Evolutionary conservation across 2,329 filamentous ascomycete genomes (phyloP), one percentile per base, ranked within the genome.

Genomic region (Lecanicillium sp.): DNA sequence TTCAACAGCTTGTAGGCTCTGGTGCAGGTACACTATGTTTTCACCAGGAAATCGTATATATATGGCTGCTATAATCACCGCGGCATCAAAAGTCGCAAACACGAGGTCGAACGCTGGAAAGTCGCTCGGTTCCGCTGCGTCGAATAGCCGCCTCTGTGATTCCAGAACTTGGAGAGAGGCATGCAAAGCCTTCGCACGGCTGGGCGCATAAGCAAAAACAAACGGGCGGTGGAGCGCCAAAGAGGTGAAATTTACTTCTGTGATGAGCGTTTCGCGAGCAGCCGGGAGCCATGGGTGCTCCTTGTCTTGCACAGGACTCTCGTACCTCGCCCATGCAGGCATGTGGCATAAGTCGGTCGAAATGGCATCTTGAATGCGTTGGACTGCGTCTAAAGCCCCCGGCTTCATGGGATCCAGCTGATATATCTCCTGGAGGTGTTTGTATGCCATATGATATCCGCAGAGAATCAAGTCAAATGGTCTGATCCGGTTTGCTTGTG

Each of bases 161-260:
- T 44, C 35, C 17, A 44, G 22, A 8, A 44, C 36, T 19, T 38
- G 34, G 11, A 41, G 29, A 1, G 38, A 34, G 5, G 42, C 15
- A 17, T 29, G 17, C 20, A 44, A 37, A 17, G 38, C 42, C 6
- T 33, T 28, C n/a, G 5, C 10, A 17, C 42, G 42, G 25, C 35
- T 41, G 19, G 17, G 28, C 9, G 31, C 10, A 3, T 33, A 17
- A n/a, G 12, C 14, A 25, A 33, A 38, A 4, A 38, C 20, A 32
- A 44, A 44, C 19, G 39, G 38, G 13, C 42, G 39, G 30, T 44
- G 42, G 18, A 44, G 17, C 17, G 42, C 42, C 15, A 44, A 29
- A 6, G 41, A 29, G 12, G 36, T 34, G 36, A 44, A 44, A 35
- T 44, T 29, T 5, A 41, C 27, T 12, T 44, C 29, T n/a, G 38